Percentiles rank a stretch among this genome's conserved stretches.
phyloP scores from a whole-genome alignment of 495 filamentous ascomycete genomes.

The Ramalina intermedia region DNA sequence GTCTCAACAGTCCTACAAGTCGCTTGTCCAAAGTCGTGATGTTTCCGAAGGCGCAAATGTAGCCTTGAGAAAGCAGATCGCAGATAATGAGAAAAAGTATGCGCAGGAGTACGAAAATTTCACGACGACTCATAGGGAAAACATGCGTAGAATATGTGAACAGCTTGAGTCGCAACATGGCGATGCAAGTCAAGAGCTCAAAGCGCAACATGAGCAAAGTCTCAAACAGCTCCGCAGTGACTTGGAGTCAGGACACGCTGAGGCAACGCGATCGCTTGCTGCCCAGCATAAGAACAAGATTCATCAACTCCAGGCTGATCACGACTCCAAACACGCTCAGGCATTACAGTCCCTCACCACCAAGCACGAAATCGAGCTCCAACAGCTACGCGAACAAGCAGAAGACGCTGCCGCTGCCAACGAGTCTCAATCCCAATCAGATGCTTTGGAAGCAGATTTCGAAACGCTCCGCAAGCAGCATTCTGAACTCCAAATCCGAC shows the following conservation, averaged over 20 bases:
- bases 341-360: neutral
- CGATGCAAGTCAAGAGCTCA: neutral
- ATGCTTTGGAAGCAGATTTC: slow-evolving; percentile 5
- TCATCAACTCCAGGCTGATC: slow-evolving; percentile 1
- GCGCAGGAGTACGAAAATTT: neutral
- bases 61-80: neutral
- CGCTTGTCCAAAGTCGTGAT: neutral
- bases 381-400: neutral
- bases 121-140: neutral
- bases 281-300: neutral
- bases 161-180: no score
- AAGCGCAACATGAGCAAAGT: neutral
- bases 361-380: neutral
- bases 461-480: slow-evolving; percentile 1
- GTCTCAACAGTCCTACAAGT: neutral
- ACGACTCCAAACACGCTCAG: neutral
- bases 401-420: slow-evolving; percentile 2
- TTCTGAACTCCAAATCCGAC: neutral
- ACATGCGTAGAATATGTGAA: no score
- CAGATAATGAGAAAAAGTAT: neutral
- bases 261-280: neutral
- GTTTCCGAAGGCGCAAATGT: neutral
- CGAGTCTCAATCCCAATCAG: no score
- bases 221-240: neutral
- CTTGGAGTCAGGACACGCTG: neutral